Conservation (phyloP, 2,329 filamentous ascomycete genomes). For the Penicillium sp. region DNA sequence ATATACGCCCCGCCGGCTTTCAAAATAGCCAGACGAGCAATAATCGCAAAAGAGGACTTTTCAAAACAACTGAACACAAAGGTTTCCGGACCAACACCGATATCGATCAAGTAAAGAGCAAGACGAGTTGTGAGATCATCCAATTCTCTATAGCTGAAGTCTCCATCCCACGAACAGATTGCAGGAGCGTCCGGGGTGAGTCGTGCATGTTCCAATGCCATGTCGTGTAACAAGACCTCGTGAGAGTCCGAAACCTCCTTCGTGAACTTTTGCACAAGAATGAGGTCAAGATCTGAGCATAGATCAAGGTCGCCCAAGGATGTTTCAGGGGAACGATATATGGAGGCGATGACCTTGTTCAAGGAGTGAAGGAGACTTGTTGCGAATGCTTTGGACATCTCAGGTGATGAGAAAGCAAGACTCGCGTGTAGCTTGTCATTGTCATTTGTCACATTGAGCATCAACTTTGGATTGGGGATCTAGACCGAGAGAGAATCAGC, state of each 20-base stretch:
- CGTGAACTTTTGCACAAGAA: not conserved
- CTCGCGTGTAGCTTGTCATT: not conserved
- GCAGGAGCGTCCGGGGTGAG: not conserved
- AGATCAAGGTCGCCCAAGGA: not conserved
- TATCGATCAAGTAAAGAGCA: not conserved
- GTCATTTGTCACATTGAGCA: not conserved
- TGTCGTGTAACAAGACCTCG: not conserved
- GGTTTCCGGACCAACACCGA: not conserved
- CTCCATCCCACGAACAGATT: not conserved
- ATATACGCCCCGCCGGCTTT: not conserved
- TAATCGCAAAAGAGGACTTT: not conserved
- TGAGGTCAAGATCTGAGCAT: not conserved
- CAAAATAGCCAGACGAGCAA: not conserved
- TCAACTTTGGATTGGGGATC: not conserved
- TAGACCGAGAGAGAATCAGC: not conserved
- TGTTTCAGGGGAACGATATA: not conserved
- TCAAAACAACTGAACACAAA: not conserved
- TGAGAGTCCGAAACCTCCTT: not conserved
- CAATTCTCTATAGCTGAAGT: not conserved
- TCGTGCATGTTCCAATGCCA: not conserved
- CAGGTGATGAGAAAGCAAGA: not conserved
- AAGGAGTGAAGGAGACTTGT: not conserved
- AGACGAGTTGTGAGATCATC: not conserved
- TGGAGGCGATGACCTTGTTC: not conserved
- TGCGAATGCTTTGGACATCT: not conserved